A percentile compares a stretch with the other conserved stretches of the same genome.
Conservation (phyloP, 2,329 filamentous ascomycete genomes). For the Fusarium pseudocircinatum region DNA sequence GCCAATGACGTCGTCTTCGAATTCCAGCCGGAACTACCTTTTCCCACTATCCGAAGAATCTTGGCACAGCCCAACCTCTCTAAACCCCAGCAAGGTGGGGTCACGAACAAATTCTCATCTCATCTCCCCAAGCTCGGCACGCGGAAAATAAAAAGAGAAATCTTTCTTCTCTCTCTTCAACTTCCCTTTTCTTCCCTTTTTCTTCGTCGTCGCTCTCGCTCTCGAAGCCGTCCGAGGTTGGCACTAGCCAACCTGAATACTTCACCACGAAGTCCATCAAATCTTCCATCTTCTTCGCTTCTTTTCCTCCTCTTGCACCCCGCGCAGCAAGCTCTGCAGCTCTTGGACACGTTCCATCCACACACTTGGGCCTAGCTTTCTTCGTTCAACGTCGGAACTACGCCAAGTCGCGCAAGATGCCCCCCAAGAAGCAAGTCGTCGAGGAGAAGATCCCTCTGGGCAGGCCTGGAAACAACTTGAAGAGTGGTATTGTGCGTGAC, state of each 20-base stretch:
- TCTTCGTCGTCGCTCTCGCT: slow-evolving; percentile 37
- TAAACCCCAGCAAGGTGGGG: slow-evolving; percentile 39
- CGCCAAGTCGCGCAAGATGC: slow-evolving; percentile 78
- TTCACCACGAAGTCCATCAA: slow-evolving; percentile 57
- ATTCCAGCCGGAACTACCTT: slow-evolving; percentile 21
- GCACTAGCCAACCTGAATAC: slow-evolving; percentile 49
- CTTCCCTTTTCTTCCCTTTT: slow-evolving; percentile 20
- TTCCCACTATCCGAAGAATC: slow-evolving; percentile 7
- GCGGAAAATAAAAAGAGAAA: slow-evolving; percentile 41
- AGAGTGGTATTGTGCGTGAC: slow-evolving; percentile 92
- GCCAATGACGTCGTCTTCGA: slow-evolving; percentile 39
- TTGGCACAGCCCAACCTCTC: slow-evolving; percentile 42
- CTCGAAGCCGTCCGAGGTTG: slow-evolving; percentile 52
- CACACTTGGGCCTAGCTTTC: slow-evolving; percentile 61
- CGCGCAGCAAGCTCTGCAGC: slow-evolving; percentile 76
- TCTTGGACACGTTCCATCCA: slow-evolving; percentile 58
- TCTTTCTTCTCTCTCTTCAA: slow-evolving; percentile 24
- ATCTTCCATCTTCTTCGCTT: slow-evolving; percentile 60
- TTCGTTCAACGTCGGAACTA: slow-evolving; percentile 64
- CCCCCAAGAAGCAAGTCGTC: slow-evolving; percentile 90
- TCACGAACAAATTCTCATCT: slow-evolving; percentile 46
- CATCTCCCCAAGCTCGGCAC: slow-evolving; percentile 40
- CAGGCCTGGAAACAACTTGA: slow-evolving; percentile 95
- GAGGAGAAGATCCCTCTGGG: slow-evolving; percentile 98
- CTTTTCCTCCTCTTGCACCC: slow-evolving; percentile 58